Evolutionary conservation across 2,329 filamentous ascomycete species (phyloP), one percentile per base, ranked within the genome.

Genomic region (Setomelanomma holmii): DNA sequence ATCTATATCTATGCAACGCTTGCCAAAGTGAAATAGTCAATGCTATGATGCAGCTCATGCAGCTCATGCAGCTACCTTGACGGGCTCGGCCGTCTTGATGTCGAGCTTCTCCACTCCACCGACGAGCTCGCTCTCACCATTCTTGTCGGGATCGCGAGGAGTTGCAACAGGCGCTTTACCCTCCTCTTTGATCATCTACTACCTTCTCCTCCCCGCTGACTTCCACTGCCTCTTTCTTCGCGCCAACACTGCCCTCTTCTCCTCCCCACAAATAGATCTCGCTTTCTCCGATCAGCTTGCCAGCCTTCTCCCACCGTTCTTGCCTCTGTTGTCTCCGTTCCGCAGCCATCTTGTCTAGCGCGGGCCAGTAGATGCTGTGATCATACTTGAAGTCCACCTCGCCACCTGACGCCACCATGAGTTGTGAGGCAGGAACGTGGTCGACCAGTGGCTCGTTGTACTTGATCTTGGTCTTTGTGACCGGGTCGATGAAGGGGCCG

Each of bases 381-480:
- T 96, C 90, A 74, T 99, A 99, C 67, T 91, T 88, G 72, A 99
- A 98, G 53, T 93, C 84, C 56, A 96, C 84, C 43, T 90, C 84
- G 51, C 95, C 93, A 41, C 88, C 87, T 66, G 89, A 87, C 51
- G 87, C 82, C 66, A 86, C 88, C 87, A 91, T 89, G 46, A 99
- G 84, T 73, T 98, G 93, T 66, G 88, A 82, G 6, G 86, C 76
- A 4, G 92, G 92, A 17, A 99, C 89, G 73, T 92, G 91, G 62
- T 89, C 81, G 63, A 83, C 83, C 80, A 96, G 87, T 71, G 96
- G 89, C 75, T 96, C 92, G 80, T 98, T 97, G 83, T 96, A 97
- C 79, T 95, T 96, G 79, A 99, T 87, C 82, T 99, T 99, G 69
- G 95, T 87, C 52, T 90, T 87, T 8, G 95, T 99, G 66, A 93